Base-by-base conservation (phyloP, 768 basidiomycete species). In the Mycena filopes region DNA sequence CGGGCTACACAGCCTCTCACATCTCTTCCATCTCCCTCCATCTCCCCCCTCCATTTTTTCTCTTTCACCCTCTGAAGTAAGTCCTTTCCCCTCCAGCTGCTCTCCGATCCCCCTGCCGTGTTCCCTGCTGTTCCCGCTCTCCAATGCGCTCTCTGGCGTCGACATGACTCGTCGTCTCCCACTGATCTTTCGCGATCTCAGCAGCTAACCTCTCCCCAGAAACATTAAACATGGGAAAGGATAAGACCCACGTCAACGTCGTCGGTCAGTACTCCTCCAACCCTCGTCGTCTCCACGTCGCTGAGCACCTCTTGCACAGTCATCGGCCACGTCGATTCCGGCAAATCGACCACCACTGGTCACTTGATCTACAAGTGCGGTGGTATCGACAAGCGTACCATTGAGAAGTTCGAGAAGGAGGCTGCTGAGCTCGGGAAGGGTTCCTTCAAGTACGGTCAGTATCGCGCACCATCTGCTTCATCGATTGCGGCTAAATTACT, bases 331-430 rank as follows among this genome's bases (percentile, higher is more conserved):
- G 95, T 96, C 94, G 96, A 98, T 87, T 98, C 97, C 80, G 97
- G 97, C 73, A 99, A 99, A 86, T 99, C 97, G 64, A 99, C 98
- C 84, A 99, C 98, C 77, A 99, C 98, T 74, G 98, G 98, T 73
- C 98, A 99, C 87, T 88, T 99, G 87, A 99, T 99, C 91, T 99
- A 98, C 94, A 98, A 99, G 91, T 99, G 98, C 82, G 98, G 98
- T 91, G 98, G 98, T 93, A 99, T 99, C 87, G 98, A 99, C 82
- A 99, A 99, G 89, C 95, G 95, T 90, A 96, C 95, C 79, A 96
- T 97, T 72, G 95, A 96, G 84, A 98, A 98, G 87, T 99, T 98
- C 87, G 98, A 99, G 89, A 99, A 99, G 91, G 98, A 99, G 86
- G 98, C 98, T 75, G 95, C 95, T 85, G 98, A 99, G 81, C 94